phyloP scores from a whole-genome alignment of 164 flowering plant genomes.

The Vitis labrusca region DNA sequence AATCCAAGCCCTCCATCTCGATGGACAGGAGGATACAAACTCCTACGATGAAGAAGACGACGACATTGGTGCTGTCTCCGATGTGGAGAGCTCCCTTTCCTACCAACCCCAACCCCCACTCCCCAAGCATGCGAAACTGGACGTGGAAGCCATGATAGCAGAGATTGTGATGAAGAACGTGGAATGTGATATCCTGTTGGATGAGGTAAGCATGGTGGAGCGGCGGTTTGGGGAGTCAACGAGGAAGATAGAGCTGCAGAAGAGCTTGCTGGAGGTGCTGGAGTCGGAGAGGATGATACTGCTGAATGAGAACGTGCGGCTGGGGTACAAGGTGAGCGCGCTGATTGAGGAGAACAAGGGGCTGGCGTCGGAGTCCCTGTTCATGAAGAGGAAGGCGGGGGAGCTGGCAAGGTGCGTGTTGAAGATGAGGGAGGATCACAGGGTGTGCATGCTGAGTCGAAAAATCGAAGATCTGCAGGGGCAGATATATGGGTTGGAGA shows the following conservation, averaged over 20 bases:
- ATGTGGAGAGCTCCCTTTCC: conserved; percentile 65
- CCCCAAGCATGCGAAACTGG: background rate
- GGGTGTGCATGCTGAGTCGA: conserved; percentile 47
- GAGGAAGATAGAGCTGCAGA: conserved; percentile 63
- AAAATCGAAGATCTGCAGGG: conserved; percentile 69
- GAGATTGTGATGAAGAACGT: conserved; percentile 52
- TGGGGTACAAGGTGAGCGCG: conserved; percentile 39
- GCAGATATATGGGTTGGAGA: conserved; percentile 64
- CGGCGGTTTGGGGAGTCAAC: conserved; percentile 28
- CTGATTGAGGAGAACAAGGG: conserved; percentile 59
- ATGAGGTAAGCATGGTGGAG: conserved; percentile 33
- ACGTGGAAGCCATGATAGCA: conserved; percentile 30
- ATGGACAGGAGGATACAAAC: background rate
- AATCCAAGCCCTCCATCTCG: conserved; percentile 17
- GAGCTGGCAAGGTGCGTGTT: conserved; percentile 69
- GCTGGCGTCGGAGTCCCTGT: conserved; percentile 44
- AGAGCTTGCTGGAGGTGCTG: conserved; percentile 67
- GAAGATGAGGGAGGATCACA: conserved; percentile 64
- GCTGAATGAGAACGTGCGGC: conserved; percentile 55
- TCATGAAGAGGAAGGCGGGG: conserved; percentile 60
- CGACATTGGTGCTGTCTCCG: conserved; percentile 27
- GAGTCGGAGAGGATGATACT: conserved; percentile 74
- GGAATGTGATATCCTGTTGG: conserved; percentile 38
- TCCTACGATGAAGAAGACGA: conserved; percentile 4
- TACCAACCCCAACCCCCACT: conserved; percentile 32